phyloP scores from a whole-genome alignment of 2,329 filamentous ascomycete genomes.

The Colletotrichum viniferum region DNA sequence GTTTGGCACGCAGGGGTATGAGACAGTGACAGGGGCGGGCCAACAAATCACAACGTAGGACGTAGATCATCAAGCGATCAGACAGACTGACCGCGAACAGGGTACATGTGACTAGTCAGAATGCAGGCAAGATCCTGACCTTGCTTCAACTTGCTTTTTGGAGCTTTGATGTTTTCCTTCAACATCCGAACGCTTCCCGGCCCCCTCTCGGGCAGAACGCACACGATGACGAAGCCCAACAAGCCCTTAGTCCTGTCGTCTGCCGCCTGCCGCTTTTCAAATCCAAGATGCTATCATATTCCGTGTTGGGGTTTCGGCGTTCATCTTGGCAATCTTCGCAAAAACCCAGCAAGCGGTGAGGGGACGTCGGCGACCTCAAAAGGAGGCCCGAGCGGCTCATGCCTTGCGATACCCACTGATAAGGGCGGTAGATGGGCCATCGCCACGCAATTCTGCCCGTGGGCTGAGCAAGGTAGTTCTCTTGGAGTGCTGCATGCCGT shows the following conservation, averaged over 20 bases:
- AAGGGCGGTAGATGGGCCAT: not conserved
- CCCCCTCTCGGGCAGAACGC: not conserved
- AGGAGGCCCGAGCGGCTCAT: not conserved
- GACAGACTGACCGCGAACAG: not conserved
- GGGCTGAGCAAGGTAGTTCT: not conserved
- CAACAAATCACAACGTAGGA: not conserved
- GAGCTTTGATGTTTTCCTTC: not conserved
- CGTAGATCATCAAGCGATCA: not conserved
- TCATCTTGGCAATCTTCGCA: not conserved
- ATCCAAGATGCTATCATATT: not conserved
- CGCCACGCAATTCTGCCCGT: not conserved
- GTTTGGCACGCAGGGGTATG: not conserved
- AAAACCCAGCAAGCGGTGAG: not conserved
- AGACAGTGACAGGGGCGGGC: not conserved
- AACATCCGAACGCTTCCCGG: not conserved
- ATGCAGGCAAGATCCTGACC: not conserved
- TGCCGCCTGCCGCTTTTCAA: not conserved
- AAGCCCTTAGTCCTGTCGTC: not conserved
- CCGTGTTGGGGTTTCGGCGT: not conserved
- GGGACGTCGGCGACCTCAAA: not conserved
- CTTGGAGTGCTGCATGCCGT: not conserved
- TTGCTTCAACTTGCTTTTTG: not conserved
- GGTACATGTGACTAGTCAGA: not conserved
- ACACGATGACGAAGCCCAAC: not conserved
- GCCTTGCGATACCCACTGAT: not conserved